These are phyloP conservation scores for Hemileia vastatrix DNA, from an alignment of 1,284 basidiomycete genomes.

Conservation along the genomic window DNA sequence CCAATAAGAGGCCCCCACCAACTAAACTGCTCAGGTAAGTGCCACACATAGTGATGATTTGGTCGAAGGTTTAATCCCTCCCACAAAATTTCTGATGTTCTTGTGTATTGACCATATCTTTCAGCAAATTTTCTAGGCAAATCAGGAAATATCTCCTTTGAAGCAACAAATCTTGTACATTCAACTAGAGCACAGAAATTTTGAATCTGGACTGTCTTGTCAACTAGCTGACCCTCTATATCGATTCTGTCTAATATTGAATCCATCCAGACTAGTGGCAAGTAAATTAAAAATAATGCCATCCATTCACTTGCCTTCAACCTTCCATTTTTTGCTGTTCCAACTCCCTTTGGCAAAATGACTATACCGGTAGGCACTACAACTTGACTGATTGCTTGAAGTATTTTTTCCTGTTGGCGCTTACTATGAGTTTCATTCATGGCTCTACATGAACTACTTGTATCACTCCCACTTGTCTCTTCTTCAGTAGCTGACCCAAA, in stretches of 20 bases:
- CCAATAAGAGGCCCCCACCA: constrained; percentile 25
- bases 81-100: constrained; percentile 2
- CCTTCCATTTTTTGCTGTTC: too few species aligned
- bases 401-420: neutral
- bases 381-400: neutral
- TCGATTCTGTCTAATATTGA: too few species aligned
- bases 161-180: constrained; percentile 21
- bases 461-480: neutral
- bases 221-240: too few species aligned
- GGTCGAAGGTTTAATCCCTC: constrained; percentile 5
- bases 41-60: constrained; percentile 26
- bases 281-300: too few species aligned
- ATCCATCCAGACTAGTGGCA: too few species aligned
- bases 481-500: neutral
- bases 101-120: constrained; percentile 10
- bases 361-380: constrained; percentile 13
- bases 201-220: constrained; percentile 3
- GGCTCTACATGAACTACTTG: neutral
- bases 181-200: constrained; percentile 22
- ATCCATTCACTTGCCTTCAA: too few species aligned
- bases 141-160: constrained; percentile 8
- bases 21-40: constrained; percentile 18
- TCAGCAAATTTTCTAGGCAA: neutral
- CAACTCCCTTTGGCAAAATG: constrained; percentile 10
- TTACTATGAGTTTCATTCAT: neutral